Conservation (phyloP, 768 basidiomycete species). For the Panaeolus papilionaceus region DNA sequence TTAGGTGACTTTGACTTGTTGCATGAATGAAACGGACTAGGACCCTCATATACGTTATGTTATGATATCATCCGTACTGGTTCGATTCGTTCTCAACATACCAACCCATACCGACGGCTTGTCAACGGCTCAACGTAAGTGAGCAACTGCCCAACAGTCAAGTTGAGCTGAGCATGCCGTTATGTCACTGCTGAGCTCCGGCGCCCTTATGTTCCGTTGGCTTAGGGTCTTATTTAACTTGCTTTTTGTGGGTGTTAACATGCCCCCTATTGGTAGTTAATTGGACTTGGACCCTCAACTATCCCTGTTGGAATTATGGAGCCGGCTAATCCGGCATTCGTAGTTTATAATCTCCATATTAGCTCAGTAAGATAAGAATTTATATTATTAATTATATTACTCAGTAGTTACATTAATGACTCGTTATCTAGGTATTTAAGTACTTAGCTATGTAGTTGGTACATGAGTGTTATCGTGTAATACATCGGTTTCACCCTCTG, state of each 20-base stretch:
- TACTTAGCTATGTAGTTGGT: too few species aligned
- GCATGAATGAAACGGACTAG: neutral
- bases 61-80: slow-evolving; percentile 5
- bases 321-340: too few species aligned
- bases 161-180: slow-evolving; percentile 8
- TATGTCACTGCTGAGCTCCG: neutral
- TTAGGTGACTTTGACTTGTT: neutral
- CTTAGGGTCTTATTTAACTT: neutral
- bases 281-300: neutral
- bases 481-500: too few species aligned
- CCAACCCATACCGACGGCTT: slow-evolving; percentile 4
- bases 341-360: too few species aligned
- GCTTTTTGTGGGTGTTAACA: neutral
- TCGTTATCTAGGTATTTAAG: too few species aligned
- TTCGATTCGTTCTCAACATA: neutral
- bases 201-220: neutral
- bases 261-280: slow-evolving; percentile 8
- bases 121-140: slow-evolving; percentile 9
- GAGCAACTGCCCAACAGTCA: neutral
- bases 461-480: too few species aligned
- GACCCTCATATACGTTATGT: neutral
- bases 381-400: too few species aligned
- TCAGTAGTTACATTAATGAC: too few species aligned
- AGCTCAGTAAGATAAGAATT: too few species aligned
- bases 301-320: too few species aligned